phyloP scores from a whole-genome alignment of 75 land plant species.

The Selaginella moellendorffii region DNA sequence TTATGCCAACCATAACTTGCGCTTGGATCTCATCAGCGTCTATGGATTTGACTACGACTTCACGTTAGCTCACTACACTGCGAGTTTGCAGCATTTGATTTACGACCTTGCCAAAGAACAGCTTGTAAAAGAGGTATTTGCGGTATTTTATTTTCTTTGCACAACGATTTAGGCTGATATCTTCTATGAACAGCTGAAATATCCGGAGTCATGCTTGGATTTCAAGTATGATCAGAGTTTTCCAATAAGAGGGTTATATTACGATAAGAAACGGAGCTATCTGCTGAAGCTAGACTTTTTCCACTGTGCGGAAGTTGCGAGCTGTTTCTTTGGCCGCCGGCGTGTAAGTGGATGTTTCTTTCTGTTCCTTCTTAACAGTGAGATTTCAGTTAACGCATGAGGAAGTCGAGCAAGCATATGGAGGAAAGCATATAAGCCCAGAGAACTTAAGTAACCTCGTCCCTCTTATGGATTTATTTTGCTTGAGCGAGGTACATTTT shows the following conservation, averaged over 20 bases:
- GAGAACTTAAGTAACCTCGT: slow-evolving; percentile 70
- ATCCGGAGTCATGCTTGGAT: slow-evolving; percentile 70
- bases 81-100: slow-evolving; percentile 52
- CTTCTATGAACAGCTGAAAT: slow-evolving; percentile 52
- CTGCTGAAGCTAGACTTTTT: slow-evolving; percentile 92
- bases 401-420: slow-evolving; percentile 55
- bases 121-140: slow-evolving; percentile 79
- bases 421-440: slow-evolving; percentile 58
- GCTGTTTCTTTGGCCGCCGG: slow-evolving; percentile 91
- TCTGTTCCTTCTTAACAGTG: neutral
- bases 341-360: slow-evolving; percentile 31
- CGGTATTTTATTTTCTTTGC: neutral
- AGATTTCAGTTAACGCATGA: slow-evolving; percentile 33
- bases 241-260: slow-evolving; percentile 89
- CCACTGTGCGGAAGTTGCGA: slow-evolving; percentile 74
- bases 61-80: slow-evolving; percentile 81
- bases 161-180: neutral
- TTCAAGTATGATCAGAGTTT: slow-evolving; percentile 69
- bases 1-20: slow-evolving; percentile 74
- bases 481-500: slow-evolving; percentile 79
- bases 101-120: slow-evolving; percentile 84
- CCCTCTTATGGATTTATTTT: slow-evolving; percentile 86
- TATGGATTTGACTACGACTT: slow-evolving; percentile 98
- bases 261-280: slow-evolving; percentile 74
- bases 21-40: slow-evolving; percentile 59